Percentiles rank a stretch among this genome's conserved stretches.
Conservation (phyloP, 441 rosid species). For the Bocquillonia castaneifolia region DNA sequence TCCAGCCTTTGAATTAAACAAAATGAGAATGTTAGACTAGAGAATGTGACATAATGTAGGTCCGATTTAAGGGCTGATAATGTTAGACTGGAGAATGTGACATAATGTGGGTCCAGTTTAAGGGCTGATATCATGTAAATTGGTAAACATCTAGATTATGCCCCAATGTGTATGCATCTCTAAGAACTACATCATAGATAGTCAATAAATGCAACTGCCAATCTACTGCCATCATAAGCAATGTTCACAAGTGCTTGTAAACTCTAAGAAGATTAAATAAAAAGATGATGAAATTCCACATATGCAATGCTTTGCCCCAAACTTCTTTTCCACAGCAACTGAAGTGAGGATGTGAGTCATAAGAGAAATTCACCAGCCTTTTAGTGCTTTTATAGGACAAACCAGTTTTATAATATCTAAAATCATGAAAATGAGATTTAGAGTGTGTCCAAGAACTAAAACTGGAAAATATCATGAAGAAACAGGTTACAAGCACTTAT, state of each 20-base stretch:
- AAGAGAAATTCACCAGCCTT: background rate
- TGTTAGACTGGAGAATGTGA: conserved; percentile 7
- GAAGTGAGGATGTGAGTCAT: conserved; percentile 1
- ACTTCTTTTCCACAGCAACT: background rate
- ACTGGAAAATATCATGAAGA: background rate
- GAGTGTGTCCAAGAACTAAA: background rate
- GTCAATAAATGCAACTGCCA: background rate
- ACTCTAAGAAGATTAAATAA: conserved; percentile 1
- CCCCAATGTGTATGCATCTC: background rate
- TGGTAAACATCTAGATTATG: background rate
- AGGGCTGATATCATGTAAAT: background rate
- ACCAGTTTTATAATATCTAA: background rate
- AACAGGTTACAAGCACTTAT: background rate
- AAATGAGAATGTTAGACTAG: background rate
- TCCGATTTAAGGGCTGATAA: background rate
- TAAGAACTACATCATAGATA: background rate
- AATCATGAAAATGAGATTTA: background rate
- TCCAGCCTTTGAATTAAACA: conserved; percentile 57
- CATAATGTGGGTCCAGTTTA: background rate
- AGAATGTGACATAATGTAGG: background rate
- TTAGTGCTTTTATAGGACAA: background rate
- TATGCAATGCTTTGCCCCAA: background rate
- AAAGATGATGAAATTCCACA: background rate
- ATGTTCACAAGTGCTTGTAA: conserved; percentile 8
- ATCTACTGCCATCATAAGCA: background rate